Base-by-base conservation (phyloP, 371 early-diverging fungal genomes). In the Lichtheimia ornata region DNA sequence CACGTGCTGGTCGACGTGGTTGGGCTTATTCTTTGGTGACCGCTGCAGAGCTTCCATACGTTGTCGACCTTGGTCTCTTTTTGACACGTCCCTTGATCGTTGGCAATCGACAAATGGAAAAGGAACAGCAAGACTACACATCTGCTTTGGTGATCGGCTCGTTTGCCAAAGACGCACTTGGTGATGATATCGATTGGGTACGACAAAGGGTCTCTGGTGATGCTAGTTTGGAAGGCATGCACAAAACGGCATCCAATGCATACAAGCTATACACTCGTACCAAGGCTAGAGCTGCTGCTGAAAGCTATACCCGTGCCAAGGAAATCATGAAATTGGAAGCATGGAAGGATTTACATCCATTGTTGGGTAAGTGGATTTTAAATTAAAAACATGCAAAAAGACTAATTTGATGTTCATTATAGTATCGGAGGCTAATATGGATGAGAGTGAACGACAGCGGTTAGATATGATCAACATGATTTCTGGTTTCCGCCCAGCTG, bases 1-100 rank as follows among this genome's bases (percentile, higher is more conserved):
- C 96, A 12, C 91, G 99, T 83, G 97, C 97, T 3, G 98, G 98
- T 59, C 86, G 92, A 61, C 84, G 86, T 53, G 99, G 99, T 52
- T 89, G 88, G 87, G 96, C 97, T 0, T 96, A 90, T 67, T 94
- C 94, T 4, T 74, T 99, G 47, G 86, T 97, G 0, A 84, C 96
- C 0, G 67, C 84, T 11, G 96, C 97, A 17, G 99, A 98, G 47
- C 62, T 98, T 12, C 96, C 99, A 3, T 94, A 91, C 65, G 72
- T 97, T 44, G 69, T 97, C 2, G 98, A 98, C 74, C 80, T 98
- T 51, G 94, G 97, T 63, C 82, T 97, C 44, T 97, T 96, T 70
- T 80, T 95, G 60, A 91, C 90, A 18, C 83, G 94, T 13, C 87
- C 87, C 35, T 69, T 94, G 35, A 63, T 91, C 1, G 74, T 89